Percentiles rank a stretch among this genome's conserved stretches.
These are phyloP conservation scores for Smallanthus sonchifolius DNA, from an alignment of 129 eudicot genomes.

Conservation along the genomic window DNA sequence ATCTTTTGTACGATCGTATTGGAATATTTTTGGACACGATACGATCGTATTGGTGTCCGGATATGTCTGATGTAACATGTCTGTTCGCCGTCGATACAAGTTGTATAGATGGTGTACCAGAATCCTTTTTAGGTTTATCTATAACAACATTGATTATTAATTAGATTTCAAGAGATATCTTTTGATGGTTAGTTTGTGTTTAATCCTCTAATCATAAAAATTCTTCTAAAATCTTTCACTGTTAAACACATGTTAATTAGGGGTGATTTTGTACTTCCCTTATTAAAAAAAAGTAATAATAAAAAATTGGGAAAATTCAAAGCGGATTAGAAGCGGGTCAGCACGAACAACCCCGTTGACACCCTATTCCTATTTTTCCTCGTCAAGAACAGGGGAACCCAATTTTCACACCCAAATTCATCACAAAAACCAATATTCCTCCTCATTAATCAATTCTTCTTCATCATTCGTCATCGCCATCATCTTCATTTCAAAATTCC, in stretches of 20 bases:
- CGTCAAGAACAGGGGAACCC: conserved; percentile 5
- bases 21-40: too few relatives aligned
- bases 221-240: too few relatives aligned
- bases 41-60: too few relatives aligned
- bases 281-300: not conserved
- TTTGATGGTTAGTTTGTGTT: too few relatives aligned
- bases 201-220: too few relatives aligned
- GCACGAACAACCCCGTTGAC: conserved; percentile 17
- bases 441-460: not conserved
- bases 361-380: not conserved
- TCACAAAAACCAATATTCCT: conserved; percentile 6
- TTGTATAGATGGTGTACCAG: too few relatives aligned
- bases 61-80: too few relatives aligned
- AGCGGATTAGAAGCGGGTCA: conserved; percentile 22
- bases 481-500: conserved; percentile 5
- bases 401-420: conserved; percentile 20
- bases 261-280: conserved; percentile 2
- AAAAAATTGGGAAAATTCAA: not conserved
- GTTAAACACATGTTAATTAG: not conserved
- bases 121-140: too few relatives aligned
- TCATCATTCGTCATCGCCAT: conserved; percentile 3
- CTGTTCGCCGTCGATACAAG: too few relatives aligned
- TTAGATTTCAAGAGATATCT: too few relatives aligned
- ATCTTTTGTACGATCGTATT: too few relatives aligned
- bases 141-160: too few relatives aligned